Evolutionary conservation across 2,329 filamentous ascomycete species (phyloP), one percentile per base, ranked within the genome.

Genomic region (Fusarium aywerte): DNA sequence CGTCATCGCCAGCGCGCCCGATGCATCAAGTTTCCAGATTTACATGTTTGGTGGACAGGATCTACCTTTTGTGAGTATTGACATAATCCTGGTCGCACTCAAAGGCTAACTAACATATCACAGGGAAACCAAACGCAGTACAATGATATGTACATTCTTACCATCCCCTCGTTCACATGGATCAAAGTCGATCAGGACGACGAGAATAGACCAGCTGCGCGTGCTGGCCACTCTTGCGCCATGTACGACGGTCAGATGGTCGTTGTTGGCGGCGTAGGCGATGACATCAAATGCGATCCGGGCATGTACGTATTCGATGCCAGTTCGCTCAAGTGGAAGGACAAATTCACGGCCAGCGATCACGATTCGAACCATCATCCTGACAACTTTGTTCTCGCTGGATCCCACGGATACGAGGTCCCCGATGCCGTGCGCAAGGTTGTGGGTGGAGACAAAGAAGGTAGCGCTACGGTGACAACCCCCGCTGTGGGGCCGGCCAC

Each of bases 1-100:
- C 4, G 88, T 86, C 47, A 85, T 82, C 15, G 84, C 85, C 3
- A 89, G 87, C 82, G 82, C 87, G 0, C 85, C 90, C 8, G 90
- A 92, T 72, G 90, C 90, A 10, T 90, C 88, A 18, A 91, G 88
- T 27, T 92, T 92, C 74, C 91, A 93, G 73, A 84, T 94, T 42
- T 92, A 93, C 78, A 85, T 93, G 79, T 93, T 90, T 73, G 91
- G 90, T 13, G 91, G 91, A 0, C 91, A 93, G 74, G 91, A 91
- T 67, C 81, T 93, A 25, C 90, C 91, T 1, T 85, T 83, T 60
- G 88, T 82, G 69, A 71, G 80, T 74, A 16, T 32, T 31, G 10
- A 15, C 20, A 23, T n/a, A n/a, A 15, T 20, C 13, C 15, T 6
- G 15, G 10, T 29, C 10, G 10, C 33, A 36, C 20, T 27, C 38